Conservation (phyloP, 2,329 filamentous ascomycete genomes). For the Massarina eburnea region DNA sequence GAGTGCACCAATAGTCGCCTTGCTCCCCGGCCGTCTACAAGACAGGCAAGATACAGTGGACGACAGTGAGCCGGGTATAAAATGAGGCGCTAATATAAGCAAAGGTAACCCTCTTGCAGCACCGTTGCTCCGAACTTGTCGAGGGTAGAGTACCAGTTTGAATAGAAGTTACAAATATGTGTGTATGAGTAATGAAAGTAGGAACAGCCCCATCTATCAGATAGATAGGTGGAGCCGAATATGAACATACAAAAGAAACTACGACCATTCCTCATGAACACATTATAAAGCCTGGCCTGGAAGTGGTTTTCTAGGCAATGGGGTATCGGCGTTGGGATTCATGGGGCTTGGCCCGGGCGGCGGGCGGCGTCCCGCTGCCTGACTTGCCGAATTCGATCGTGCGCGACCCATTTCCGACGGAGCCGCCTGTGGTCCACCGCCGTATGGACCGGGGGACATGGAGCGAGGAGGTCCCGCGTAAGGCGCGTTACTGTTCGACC, state of each 20-base stretch:
- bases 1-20: too few species aligned
- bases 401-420: conserved; percentile 37
- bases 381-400: conserved; percentile 42
- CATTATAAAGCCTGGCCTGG: conserved; percentile 49
- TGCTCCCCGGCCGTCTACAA: background rate
- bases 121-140: background rate
- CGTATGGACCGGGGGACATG: conserved; percentile 44
- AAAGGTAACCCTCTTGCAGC: background rate
- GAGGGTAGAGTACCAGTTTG: background rate
- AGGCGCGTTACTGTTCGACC: conserved; percentile 43
- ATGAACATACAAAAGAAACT: conserved; percentile 14
- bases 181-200: background rate
- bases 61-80: background rate
- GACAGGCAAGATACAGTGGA: background rate
- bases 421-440: conserved; percentile 36
- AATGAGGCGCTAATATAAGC: background rate
- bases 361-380: conserved; percentile 31
- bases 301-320: conserved; percentile 50
- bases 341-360: conserved; percentile 42
- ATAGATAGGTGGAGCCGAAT: background rate
- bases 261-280: conserved; percentile 24
- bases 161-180: conserved; percentile 1
- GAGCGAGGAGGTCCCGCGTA: conserved; percentile 39
- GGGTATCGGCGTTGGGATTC: conserved; percentile 30
- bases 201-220: background rate